A percentile compares a stretch with the other conserved stretches of the same genome.
Evolutionary conservation across 75 land plant species (phyloP).

Genomic region (Azolla pinnata): DNA sequence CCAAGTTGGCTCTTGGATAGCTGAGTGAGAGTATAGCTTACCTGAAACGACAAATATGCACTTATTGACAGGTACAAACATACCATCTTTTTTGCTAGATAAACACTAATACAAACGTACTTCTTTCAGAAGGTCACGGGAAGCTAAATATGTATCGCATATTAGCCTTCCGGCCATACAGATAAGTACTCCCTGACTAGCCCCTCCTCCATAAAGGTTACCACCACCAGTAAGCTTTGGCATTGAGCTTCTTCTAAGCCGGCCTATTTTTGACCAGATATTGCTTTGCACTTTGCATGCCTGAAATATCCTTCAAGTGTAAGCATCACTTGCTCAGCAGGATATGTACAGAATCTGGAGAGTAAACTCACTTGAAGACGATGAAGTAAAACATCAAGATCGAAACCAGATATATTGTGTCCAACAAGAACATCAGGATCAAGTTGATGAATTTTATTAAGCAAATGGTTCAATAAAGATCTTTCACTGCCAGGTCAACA

Average conservation of each 20-base stretch:
- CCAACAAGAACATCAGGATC: slow-evolving; percentile 97
- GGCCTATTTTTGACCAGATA: slow-evolving; percentile 92
- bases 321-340: too few relatives aligned
- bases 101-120: slow-evolving; percentile 34
- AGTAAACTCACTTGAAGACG: slow-evolving; percentile 38
- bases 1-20: slow-evolving; percentile 78
- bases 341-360: neutral
- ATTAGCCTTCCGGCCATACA: slow-evolving; percentile 91
- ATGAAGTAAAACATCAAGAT: slow-evolving; percentile 90
- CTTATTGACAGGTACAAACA: too few relatives aligned
- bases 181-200: slow-evolving; percentile 77
- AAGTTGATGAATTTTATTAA: slow-evolving; percentile 79
- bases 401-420: slow-evolving; percentile 98
- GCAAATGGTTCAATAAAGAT: slow-evolving; percentile 68
- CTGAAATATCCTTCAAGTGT: slow-evolving; percentile 31
- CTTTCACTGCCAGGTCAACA: slow-evolving; percentile 60
- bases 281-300: slow-evolving; percentile 75
- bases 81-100: too few relatives aligned
- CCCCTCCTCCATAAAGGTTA: slow-evolving; percentile 74
- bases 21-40: slow-evolving; percentile 87
- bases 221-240: slow-evolving; percentile 77
- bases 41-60: slow-evolving; percentile 57
- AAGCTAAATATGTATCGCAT: slow-evolving; percentile 89
- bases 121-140: slow-evolving; percentile 89
- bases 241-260: slow-evolving; percentile 79